Base-by-base conservation (phyloP, 1,284 basidiomycete species). In the Ganoderma lucidum region DNA sequence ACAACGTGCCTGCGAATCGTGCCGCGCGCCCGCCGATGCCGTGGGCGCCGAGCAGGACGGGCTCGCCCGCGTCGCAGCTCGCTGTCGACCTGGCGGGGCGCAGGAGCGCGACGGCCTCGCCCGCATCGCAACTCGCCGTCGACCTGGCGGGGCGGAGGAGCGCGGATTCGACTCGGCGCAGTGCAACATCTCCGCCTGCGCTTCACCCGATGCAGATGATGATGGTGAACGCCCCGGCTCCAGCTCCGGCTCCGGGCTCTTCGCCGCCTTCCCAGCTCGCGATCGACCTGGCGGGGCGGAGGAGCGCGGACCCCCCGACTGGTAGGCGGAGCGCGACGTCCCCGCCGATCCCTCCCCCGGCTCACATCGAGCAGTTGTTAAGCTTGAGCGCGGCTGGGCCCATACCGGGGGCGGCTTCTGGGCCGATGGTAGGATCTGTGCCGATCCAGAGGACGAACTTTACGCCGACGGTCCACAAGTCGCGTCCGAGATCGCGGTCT, bases 401-500 rank as follows among this genome's bases (percentile, higher is more conserved):
- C 6, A 12, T n/a, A 0, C 30, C 32, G 28, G 53, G 53, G 23
- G 39, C 37, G 14, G 59, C 39, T 15, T 5, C 39, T 4, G 59
- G 23, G 8, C 8, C 23, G 23, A 12, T 23, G n/a, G 37, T 42
- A 12, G 59, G 59, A 15, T n/a, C 39, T 17, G 17, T 30, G 68
- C 64, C 78, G 1, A 86, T 91, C 32, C 88, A 86, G 1, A 78
- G 90, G 41, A 81, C 88, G 2, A 89, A 90, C 66, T 93, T 93
- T 74, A 84, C 87, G 64, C 91, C 92, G 0, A 84, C 85, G 69
- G 82, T 81, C 5, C 81, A 83, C 6, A 82, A 82, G 8, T 74
- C 82, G 12, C 80, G 93, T 8, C 92, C 91, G 2, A 81, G 92
- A 28, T 93, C 92, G 28, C 81, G 91, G 73, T 93, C 91, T 68